phyloP scores from a whole-genome alignment of 2,329 filamentous ascomycete genomes.

The Ceratocystiopsis sp. region DNA sequence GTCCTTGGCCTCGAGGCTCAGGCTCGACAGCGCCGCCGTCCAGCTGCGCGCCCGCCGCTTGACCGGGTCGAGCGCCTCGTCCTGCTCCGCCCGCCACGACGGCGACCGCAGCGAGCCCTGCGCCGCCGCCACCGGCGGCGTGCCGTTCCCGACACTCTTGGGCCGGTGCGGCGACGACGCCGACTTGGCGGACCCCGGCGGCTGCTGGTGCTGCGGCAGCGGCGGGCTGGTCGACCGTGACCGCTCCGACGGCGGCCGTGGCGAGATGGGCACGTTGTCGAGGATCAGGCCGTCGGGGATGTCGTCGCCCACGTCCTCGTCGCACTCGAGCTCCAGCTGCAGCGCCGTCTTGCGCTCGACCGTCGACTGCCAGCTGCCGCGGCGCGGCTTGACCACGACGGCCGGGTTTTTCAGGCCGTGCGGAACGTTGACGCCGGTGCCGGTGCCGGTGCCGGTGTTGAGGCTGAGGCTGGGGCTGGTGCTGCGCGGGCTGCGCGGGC shows the following conservation, averaged over 20 bases:
- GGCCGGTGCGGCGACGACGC: slow-evolving; percentile 27
- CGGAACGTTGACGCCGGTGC: slow-evolving; percentile 17
- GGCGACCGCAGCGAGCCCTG: slow-evolving; percentile 44
- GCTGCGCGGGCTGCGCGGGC: no score
- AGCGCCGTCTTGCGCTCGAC: slow-evolving; percentile 47
- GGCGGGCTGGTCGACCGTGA: slow-evolving; percentile 11
- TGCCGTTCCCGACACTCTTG: slow-evolving; percentile 45
- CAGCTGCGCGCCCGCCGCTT: slow-evolving; percentile 54
- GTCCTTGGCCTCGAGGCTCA: slow-evolving; percentile 56
- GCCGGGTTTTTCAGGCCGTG: slow-evolving; percentile 26
- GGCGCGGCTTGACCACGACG: slow-evolving; percentile 23
- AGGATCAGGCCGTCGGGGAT: slow-evolving; percentile 65
- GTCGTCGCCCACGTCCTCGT: slow-evolving; percentile 60
- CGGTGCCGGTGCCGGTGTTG: no score
- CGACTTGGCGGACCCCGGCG: slow-evolving; percentile 31
- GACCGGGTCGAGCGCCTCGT: slow-evolving; percentile 21
- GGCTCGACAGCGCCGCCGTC: slow-evolving; percentile 49
- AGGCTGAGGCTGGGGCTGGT: slow-evolving; percentile 33
- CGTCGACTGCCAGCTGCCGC: slow-evolving; percentile 57
- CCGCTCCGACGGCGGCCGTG: slow-evolving; percentile 42
- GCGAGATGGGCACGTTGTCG: slow-evolving; percentile 70
- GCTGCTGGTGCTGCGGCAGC: no score
- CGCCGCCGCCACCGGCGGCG: slow-evolving; percentile 39
- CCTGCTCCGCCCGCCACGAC: slow-evolving; percentile 33
- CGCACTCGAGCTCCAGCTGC: slow-evolving; percentile 59